Conservation (phyloP, 192 early-diverging fungal genomes). For the Coemansia sp. region DNA sequence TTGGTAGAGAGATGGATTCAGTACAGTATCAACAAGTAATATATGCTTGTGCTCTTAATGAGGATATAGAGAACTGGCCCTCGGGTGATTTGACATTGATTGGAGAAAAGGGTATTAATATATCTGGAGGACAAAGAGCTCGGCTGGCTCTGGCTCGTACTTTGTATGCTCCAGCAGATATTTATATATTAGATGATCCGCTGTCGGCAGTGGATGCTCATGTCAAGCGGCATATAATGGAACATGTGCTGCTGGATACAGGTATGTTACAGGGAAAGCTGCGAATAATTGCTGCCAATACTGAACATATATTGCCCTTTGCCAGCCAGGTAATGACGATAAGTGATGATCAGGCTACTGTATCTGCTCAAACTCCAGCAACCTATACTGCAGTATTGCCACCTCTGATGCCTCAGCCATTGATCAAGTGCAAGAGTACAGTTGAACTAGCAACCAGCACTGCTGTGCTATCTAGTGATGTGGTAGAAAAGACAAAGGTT, state of each 20-base stretch:
- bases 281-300: neutral
- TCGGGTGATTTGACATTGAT: constrained; percentile 54
- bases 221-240: constrained; percentile 21
- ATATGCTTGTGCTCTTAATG: constrained; percentile 21
- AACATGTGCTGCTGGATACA: constrained; percentile 15
- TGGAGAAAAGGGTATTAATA: constrained; percentile 58
- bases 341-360: neutral
- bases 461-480: neutral
- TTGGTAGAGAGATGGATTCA: constrained; percentile 19
- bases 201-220: constrained; percentile 29
- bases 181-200: constrained; percentile 33
- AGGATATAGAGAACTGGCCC: constrained; percentile 16
- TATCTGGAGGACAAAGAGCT: constrained; percentile 64
- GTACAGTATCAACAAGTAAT: constrained; percentile 21
- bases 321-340: neutral
- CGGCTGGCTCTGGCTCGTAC: constrained; percentile 66
- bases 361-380: neutral
- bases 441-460: neutral
- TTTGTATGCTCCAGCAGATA: constrained; percentile 57
- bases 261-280: neutral
- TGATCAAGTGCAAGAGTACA: neutral
- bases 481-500: neutral
- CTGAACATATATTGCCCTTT: neutral
- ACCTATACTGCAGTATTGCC: neutral
- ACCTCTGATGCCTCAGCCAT: neutral